phyloP scores from a whole-genome alignment of 176 grass and related monocot genomes.

The Panicum miliaceum region DNA sequence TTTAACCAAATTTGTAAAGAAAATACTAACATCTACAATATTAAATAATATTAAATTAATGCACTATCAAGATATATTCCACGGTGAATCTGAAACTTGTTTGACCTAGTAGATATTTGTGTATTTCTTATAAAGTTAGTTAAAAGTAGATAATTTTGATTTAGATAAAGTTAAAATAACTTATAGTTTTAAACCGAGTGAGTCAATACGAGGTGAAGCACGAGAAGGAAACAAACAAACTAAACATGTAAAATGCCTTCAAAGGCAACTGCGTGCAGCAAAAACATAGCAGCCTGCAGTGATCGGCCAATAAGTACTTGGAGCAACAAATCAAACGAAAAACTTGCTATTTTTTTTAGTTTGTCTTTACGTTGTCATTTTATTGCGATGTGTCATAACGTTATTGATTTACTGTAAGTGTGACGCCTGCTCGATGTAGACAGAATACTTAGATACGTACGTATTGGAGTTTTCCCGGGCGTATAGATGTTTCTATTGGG shows the following conservation, averaged over 20 bases:
- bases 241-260: not conserved
- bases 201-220: not conserved
- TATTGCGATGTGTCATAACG: not conserved
- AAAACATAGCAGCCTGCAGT: not conserved
- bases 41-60: no score
- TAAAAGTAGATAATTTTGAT: no score
- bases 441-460: not conserved
- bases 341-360: not conserved
- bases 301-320: slow-evolving; percentile 1
- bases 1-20: no score
- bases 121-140: no score
- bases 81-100: no score
- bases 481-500: not conserved
- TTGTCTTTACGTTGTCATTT: not conserved
- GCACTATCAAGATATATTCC: no score
- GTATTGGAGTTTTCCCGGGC: not conserved
- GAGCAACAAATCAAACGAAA: not conserved
- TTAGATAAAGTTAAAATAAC: no score
- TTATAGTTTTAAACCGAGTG: no score
- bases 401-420: not conserved
- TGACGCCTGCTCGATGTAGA: not conserved
- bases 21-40: no score
- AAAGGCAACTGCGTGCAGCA: not conserved
- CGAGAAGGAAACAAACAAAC: slow-evolving; percentile 7
- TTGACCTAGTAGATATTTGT: no score